These are phyloP conservation scores for Conticribra weissflogii DNA, from an alignment of 108 stramenopile genomes.

Conservation along the genomic window DNA sequence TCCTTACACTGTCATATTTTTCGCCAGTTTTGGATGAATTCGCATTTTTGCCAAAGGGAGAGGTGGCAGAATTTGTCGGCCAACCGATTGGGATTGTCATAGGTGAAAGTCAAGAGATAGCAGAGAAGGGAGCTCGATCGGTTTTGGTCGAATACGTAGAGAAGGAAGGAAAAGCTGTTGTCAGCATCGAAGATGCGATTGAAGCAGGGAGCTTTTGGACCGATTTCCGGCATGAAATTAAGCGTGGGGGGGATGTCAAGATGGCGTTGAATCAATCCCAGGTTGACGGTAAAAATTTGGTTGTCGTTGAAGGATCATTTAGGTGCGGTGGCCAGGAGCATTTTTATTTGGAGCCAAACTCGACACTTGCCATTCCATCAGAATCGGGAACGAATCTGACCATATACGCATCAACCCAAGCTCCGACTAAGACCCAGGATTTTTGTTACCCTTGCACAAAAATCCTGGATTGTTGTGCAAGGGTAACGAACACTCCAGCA, in stretches of 20 bases:
- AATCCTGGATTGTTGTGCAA: slow-evolving; percentile 87
- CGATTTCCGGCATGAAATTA: slow-evolving; percentile 65
- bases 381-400: slow-evolving; percentile 86
- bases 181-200: slow-evolving; percentile 91
- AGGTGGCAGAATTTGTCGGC: slow-evolving; percentile 70
- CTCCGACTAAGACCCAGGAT: slow-evolving; percentile 87
- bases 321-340: slow-evolving; percentile 93
- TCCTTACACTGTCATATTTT: neutral
- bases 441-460: no score
- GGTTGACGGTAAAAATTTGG: slow-evolving; percentile 54
- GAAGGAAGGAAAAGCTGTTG: slow-evolving; percentile 55
- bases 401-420: slow-evolving; percentile 91
- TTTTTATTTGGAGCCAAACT: slow-evolving; percentile 92
- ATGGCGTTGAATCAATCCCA: slow-evolving; percentile 26
- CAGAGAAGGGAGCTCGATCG: slow-evolving; percentile 76
- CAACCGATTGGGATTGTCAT: slow-evolving; percentile 87
- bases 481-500: slow-evolving; percentile 79
- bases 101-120: slow-evolving; percentile 78
- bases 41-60: slow-evolving; percentile 77
- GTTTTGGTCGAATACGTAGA: slow-evolving; percentile 77
- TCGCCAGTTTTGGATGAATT: slow-evolving; percentile 72
- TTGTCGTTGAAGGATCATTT: slow-evolving; percentile 71
- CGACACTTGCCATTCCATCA: slow-evolving; percentile 87
- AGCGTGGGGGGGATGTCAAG: slow-evolving; percentile 80
- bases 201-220: slow-evolving; percentile 74